Conservation (phyloP, 305 asterid genomes). For the Fraxinus sp. region DNA sequence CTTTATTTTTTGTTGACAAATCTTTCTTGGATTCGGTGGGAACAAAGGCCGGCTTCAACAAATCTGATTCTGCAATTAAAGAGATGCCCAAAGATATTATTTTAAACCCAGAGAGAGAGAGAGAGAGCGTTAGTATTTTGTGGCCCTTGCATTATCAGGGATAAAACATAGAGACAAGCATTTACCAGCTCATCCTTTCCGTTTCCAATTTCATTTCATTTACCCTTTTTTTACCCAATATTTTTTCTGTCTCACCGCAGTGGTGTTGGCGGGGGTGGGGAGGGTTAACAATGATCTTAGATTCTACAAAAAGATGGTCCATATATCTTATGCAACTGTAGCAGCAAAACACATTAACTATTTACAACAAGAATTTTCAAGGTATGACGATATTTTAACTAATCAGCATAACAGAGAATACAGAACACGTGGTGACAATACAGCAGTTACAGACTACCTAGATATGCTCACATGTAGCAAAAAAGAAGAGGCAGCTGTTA, state of each 20-base stretch:
- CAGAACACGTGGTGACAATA: not conserved
- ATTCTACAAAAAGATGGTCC: not conserved
- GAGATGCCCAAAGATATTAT: not conserved
- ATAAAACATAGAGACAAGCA: not conserved
- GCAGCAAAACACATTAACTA: not conserved
- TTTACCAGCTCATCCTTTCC: not conserved
- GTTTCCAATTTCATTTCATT: not conserved
- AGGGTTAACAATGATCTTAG: not conserved
- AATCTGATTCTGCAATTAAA: conserved; percentile 51
- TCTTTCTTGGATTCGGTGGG: conserved; percentile 50
- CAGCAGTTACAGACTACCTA: not conserved
- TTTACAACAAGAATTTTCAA: not conserved
- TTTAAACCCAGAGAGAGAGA: not conserved
- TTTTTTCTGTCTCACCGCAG: not conserved
- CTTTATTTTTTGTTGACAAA: conserved; percentile 45
- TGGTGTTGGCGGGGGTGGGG: not conserved
- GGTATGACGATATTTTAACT: not conserved
- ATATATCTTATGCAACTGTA: not conserved
- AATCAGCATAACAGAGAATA: not conserved
- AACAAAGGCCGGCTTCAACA: conserved; percentile 38
- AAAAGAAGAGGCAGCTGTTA: not conserved
- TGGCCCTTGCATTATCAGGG: not conserved
- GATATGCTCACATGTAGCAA: not conserved
- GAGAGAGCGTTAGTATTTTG: not conserved
- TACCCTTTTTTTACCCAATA: no score